Conservation (phyloP, 23 red algal genomes). For the Gracilariopsis chorda region DNA sequence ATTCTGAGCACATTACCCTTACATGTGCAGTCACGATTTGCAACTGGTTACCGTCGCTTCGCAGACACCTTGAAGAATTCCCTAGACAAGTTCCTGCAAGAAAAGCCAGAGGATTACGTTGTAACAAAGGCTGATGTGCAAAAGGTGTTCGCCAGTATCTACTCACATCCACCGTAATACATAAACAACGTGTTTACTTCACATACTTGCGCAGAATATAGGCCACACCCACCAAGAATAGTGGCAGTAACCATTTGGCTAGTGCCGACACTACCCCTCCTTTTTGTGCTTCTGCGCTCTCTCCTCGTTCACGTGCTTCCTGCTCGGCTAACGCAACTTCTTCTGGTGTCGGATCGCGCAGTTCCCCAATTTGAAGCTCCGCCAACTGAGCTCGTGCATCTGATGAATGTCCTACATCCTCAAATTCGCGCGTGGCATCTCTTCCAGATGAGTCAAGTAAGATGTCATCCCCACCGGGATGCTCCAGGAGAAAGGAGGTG, state of each 20-base stretch:
- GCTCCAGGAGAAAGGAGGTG: slow-evolving; percentile 86
- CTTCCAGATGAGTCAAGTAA: slow-evolving; percentile 88
- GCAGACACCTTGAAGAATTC: slow-evolving; percentile 39
- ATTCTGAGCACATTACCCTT: neutral
- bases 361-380: slow-evolving; percentile 67
- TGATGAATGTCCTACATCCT: slow-evolving; percentile 97
- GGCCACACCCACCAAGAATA: slow-evolving; percentile 36
- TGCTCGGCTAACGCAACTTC: slow-evolving; percentile 43
- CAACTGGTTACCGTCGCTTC: slow-evolving; percentile 42
- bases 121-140: slow-evolving; percentile 46
- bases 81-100: slow-evolving; percentile 17
- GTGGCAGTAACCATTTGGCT: slow-evolving; percentile 39
- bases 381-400: slow-evolving; percentile 83
- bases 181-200: neutral
- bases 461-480: slow-evolving; percentile 98
- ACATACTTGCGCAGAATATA: slow-evolving; percentile 48
- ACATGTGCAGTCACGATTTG: slow-evolving; percentile 20
- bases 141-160: slow-evolving; percentile 2
- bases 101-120: slow-evolving; percentile 43
- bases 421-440: slow-evolving; percentile 96
- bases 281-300: neutral
- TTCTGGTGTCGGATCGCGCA: slow-evolving; percentile 73
- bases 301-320: slow-evolving; percentile 6
- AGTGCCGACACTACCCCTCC: slow-evolving; percentile 18
- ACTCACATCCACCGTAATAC: neutral